phyloP scores from a whole-genome alignment of 352 stramenopile genomes.

The Phytophthora ohioensis region DNA sequence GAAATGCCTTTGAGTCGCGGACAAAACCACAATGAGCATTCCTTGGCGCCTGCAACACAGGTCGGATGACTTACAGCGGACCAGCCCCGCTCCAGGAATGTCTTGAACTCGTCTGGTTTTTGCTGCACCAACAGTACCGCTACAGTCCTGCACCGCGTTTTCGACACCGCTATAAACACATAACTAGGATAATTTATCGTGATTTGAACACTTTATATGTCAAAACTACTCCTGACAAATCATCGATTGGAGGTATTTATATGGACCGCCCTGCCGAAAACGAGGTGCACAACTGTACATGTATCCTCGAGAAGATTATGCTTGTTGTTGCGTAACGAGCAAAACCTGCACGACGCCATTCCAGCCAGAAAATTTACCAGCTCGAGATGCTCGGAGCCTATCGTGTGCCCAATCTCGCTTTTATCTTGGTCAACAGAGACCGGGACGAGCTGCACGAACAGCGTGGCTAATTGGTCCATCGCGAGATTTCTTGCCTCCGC shows the following conservation, averaged over 20 bases:
- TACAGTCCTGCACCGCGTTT: not conserved
- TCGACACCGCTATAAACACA: too few relatives aligned
- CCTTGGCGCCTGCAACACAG: not conserved
- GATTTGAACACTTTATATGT: too few relatives aligned
- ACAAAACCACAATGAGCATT: conserved; percentile 1
- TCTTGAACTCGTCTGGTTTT: conserved; percentile 22
- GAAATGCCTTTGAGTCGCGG: too few relatives aligned
- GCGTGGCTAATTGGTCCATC: conserved; percentile 35
- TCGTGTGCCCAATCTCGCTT: conserved; percentile 37
- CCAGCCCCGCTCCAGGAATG: conserved; percentile 9
- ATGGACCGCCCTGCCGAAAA: too few relatives aligned
- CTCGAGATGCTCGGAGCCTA: conserved; percentile 30
- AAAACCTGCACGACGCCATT: conserved; percentile 1
- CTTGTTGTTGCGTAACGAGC: conserved; percentile 24
- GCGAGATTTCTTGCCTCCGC: conserved; percentile 25
- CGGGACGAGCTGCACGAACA: conserved; percentile 12
- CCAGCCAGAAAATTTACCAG: conserved; percentile 38
- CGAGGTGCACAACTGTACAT: too few relatives aligned
- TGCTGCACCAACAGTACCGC: not conserved
- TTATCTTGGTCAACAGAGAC: conserved; percentile 38
- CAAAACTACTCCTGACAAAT: too few relatives aligned
- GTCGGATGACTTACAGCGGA: conserved; percentile 17
- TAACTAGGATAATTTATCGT: too few relatives aligned
- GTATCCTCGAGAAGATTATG: conserved; percentile 8
- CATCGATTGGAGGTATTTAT: too few relatives aligned